Conservation (phyloP, 2,329 filamentous ascomycete genomes). For the Eutypa lata region DNA sequence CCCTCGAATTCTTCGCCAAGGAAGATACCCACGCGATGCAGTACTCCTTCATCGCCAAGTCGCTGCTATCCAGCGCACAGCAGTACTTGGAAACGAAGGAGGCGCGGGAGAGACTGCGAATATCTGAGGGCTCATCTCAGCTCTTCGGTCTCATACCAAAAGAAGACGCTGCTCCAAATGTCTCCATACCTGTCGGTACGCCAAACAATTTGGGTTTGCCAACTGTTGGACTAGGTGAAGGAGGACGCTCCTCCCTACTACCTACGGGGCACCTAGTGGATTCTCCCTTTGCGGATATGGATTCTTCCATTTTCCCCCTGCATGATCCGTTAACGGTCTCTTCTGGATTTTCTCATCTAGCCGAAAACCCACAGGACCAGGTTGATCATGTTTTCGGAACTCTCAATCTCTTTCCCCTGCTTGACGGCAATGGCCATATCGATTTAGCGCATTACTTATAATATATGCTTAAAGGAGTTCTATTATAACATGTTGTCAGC, state of each 20-base stretch:
- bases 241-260: constrained; percentile 20
- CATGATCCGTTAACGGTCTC: background rate
- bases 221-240: constrained; percentile 4
- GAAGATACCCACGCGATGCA: constrained; percentile 49
- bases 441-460: constrained; percentile 42
- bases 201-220: background rate
- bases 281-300: constrained; percentile 16
- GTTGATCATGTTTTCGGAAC: constrained; percentile 40
- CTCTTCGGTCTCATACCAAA: constrained; percentile 48
- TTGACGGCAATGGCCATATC: constrained; percentile 51
- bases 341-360: constrained; percentile 39
- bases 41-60: constrained; percentile 52
- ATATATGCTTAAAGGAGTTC: constrained; percentile 3
- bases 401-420: constrained; percentile 48
- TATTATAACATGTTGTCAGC: too few species aligned
- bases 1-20: constrained; percentile 47
- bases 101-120: constrained; percentile 40
- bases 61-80: constrained; percentile 43
- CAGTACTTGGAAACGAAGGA: constrained; percentile 47
- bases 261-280: constrained; percentile 15
- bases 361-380: constrained; percentile 34
- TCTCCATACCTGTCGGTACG: background rate
- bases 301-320: constrained; percentile 30
- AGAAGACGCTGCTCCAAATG: constrained; percentile 6
- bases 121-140: constrained; percentile 49